These are phyloP conservation scores for Theileria luwenshuni DNA, from an alignment of 169 alveolate species.

Conservation along the genomic window DNA sequence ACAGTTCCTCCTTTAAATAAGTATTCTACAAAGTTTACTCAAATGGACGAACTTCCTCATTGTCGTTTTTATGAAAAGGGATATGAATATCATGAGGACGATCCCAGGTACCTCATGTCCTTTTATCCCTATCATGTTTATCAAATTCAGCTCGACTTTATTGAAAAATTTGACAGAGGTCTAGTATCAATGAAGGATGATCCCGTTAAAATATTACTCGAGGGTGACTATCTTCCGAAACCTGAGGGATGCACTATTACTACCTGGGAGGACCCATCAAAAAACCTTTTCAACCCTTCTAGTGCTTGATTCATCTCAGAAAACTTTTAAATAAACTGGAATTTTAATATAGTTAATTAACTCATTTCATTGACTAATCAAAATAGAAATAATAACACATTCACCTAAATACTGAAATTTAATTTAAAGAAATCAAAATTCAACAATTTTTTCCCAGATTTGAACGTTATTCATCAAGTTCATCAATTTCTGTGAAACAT, in stretches of 20 bases:
- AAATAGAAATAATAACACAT: no score
- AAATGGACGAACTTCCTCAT: constrained; percentile 37
- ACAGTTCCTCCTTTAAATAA: constrained; percentile 55
- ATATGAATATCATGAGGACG: constrained; percentile 15
- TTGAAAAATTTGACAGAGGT: constrained; percentile 59
- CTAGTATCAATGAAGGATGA: constrained; percentile 59
- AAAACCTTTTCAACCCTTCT: constrained; percentile 11
- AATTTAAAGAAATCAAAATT: no score
- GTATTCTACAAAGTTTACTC: constrained; percentile 7
- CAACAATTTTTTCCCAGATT: constrained; percentile 10
- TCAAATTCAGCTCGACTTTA: constrained; percentile 48
- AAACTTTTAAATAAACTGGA: no score
- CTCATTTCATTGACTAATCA: no score
- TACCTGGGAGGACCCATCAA: constrained; percentile 65
- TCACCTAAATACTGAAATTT: no score
- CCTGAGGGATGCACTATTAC: constrained; percentile 10
- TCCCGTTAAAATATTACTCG: constrained; percentile 52
- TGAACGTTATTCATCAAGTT: background rate
- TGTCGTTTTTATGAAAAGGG: constrained; percentile 50
- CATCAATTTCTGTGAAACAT: background rate
- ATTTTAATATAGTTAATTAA: no score
- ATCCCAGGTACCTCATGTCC: constrained; percentile 46
- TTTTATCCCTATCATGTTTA: constrained; percentile 50
- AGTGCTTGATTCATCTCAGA: no score
- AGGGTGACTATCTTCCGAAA: constrained; percentile 17